Evolutionary conservation across 345 rosid genomes (phyloP).

Genomic region (Garcia nutans): DNA sequence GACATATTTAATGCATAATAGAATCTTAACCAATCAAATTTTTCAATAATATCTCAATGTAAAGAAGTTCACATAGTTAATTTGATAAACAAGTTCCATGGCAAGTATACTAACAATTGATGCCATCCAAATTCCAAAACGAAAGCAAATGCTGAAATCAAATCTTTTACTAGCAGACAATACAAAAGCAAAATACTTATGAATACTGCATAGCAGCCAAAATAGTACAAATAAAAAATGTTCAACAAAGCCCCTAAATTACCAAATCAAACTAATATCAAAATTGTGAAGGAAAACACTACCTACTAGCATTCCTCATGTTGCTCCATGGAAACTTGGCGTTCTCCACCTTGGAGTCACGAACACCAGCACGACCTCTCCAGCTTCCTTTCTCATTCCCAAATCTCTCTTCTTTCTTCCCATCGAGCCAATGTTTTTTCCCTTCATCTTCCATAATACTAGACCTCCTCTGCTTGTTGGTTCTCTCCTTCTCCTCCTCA

Average conservation of each 20-base stretch:
- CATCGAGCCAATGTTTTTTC: conserved; percentile 85
- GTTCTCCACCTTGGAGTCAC: conserved; percentile 8
- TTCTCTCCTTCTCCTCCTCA: conserved; percentile 62
- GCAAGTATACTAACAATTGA: background rate
- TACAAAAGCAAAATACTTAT: background rate
- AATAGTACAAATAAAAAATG: background rate
- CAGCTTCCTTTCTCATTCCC: conserved; percentile 21
- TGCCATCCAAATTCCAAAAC: background rate
- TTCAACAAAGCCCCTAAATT: background rate
- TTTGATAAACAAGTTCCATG: background rate
- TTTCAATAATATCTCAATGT: too few relatives aligned
- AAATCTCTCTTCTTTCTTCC: conserved; percentile 34
- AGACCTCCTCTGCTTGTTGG: conserved; percentile 47
- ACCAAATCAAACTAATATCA: conserved; percentile 1
- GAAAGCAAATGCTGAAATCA: too few relatives aligned
- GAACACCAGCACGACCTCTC: conserved; percentile 19
- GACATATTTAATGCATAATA: too few relatives aligned
- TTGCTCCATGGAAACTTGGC: conserved; percentile 57
- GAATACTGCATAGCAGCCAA: background rate
- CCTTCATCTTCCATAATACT: conserved; percentile 68
- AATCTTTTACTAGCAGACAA: background rate
- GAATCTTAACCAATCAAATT: background rate
- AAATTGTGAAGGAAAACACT: background rate
- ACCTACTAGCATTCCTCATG: conserved; percentile 38
- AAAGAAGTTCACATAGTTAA: background rate